phyloP scores from a whole-genome alignment of 129 eudicot species.

The Flaveria ramosissima region DNA sequence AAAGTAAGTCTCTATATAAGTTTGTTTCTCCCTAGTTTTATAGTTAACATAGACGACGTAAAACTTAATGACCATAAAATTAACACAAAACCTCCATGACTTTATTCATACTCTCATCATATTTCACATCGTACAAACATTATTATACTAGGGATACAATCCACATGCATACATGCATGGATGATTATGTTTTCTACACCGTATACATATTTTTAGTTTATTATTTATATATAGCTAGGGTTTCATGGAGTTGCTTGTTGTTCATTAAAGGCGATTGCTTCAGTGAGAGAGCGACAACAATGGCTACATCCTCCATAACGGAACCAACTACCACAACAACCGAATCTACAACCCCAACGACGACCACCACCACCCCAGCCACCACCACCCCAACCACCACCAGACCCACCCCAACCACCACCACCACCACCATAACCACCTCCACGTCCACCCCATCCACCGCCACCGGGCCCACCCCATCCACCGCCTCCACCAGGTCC shows the following conservation, averaged over 20 bases:
- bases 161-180: constrained; percentile 21
- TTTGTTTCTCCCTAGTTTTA: too few relatives aligned
- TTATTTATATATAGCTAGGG: background rate
- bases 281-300: constrained; percentile 29
- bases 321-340: constrained; percentile 39
- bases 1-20: too few relatives aligned
- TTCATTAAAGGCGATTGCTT: constrained; percentile 36
- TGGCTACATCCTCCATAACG: constrained; percentile 27
- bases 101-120: constrained; percentile 12
- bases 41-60: too few relatives aligned
- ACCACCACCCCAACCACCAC: constrained; percentile 32
- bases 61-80: too few relatives aligned
- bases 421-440: constrained; percentile 32
- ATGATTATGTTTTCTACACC: background rate
- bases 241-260: constrained; percentile 32
- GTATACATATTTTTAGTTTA: constrained; percentile 8
- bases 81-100: background rate
- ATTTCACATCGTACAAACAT: constrained; percentile 24
- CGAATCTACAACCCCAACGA: constrained; percentile 42
- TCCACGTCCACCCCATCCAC: constrained; percentile 32
- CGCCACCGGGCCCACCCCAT: constrained; percentile 26
- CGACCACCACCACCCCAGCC: constrained; percentile 4
- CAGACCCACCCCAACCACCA: constrained; percentile 20
- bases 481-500: constrained; percentile 31
- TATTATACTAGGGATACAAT: constrained; percentile 16